Evolutionary conservation across 2,329 filamentous ascomycete species (phyloP), one percentile per base, ranked within the genome.

Genomic region (Metarhizium brunneum): DNA sequence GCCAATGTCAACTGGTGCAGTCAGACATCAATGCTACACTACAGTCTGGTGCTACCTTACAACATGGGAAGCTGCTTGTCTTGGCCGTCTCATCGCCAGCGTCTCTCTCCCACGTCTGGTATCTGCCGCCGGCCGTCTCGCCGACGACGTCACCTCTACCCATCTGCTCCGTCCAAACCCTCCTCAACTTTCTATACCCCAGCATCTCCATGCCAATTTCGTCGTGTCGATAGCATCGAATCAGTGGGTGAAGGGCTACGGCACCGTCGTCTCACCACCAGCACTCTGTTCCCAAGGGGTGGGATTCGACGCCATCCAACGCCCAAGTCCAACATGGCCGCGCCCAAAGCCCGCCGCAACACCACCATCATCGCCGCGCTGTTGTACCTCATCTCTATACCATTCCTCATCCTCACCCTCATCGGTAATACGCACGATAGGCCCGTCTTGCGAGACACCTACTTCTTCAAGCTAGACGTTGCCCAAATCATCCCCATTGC

Each of bases 391-490:
- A 67, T 94, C 58, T 80, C 87, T 43, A 79, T 88, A 60, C 77
- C 92, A 60, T 95, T 95, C 69, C 76, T 95, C 43, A 81, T 95
- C 58, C 81, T 95, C 62, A 88, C 83, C 64, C 79, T 90, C 63
- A 82, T 95, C 62, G 91, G 89, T 62, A 91, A 88, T 71, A 86
- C 85, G 54, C 78, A 76, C 63, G 76, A 83, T 63, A 79, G 78
- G 56, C 65, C 76, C 16, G 79, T 87, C 6, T 76, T 92, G 38
- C 81, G 80, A 57, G 74, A 83, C 56, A 89, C 88, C 63, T 96
- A 88, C 73, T 94, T 96, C 71, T 86, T 95, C 70, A 87, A 86
- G 63, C 82, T 96, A 64, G 82, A 95, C 70, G 80, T 96, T 51
- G 82, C 88, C 62, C 81, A 95, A 64, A 87, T 96, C 67, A 86